phyloP scores from a whole-genome alignment of 371 early-diverging fungal species.

The Quaeritorhiza haematococci region DNA sequence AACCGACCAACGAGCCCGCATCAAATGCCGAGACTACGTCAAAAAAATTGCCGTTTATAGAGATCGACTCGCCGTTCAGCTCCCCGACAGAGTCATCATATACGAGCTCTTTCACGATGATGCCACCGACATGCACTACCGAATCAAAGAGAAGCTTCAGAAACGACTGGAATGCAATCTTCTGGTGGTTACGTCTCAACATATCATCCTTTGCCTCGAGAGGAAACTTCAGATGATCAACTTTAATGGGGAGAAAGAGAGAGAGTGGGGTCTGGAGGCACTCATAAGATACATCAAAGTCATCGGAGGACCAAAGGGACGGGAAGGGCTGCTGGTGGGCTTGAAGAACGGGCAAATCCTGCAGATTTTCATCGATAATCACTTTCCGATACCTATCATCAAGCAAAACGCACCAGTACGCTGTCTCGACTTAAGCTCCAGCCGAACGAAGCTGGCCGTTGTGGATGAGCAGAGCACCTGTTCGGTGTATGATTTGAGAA shows the following conservation, averaged over 20 bases:
- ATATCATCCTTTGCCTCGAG: slow-evolving; percentile 45
- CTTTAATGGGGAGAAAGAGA: slow-evolving; percentile 42
- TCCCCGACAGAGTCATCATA: slow-evolving; percentile 44
- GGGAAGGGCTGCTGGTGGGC: slow-evolving; percentile 49
- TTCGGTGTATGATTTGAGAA: slow-evolving; percentile 36
- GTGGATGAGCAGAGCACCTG: slow-evolving; percentile 47
- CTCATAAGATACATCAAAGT: slow-evolving; percentile 49
- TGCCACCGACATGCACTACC: slow-evolving; percentile 46
- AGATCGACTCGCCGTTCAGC: slow-evolving; percentile 46
- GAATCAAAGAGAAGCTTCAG: slow-evolving; percentile 43
- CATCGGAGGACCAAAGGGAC: slow-evolving; percentile 42
- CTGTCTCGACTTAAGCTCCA: slow-evolving; percentile 41
- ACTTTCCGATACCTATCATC: slow-evolving; percentile 44
- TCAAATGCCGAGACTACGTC: slow-evolving; percentile 52
- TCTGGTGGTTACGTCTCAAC: slow-evolving; percentile 46
- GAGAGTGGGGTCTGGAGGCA: slow-evolving; percentile 48
- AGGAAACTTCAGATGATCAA: slow-evolving; percentile 38
- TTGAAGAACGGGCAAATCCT: slow-evolving; percentile 45
- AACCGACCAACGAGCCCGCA: slow-evolving; percentile 39
- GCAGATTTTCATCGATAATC: slow-evolving; percentile 43
- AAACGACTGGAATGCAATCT: slow-evolving; percentile 48
- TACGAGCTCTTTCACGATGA: slow-evolving; percentile 48
- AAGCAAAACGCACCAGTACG: slow-evolving; percentile 33
- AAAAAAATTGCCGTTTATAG: slow-evolving; percentile 50
- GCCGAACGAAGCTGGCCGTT: slow-evolving; percentile 40